phyloP scores from a whole-genome alignment of 2,329 filamentous ascomycete genomes.

The Trichophyton rubrum region DNA sequence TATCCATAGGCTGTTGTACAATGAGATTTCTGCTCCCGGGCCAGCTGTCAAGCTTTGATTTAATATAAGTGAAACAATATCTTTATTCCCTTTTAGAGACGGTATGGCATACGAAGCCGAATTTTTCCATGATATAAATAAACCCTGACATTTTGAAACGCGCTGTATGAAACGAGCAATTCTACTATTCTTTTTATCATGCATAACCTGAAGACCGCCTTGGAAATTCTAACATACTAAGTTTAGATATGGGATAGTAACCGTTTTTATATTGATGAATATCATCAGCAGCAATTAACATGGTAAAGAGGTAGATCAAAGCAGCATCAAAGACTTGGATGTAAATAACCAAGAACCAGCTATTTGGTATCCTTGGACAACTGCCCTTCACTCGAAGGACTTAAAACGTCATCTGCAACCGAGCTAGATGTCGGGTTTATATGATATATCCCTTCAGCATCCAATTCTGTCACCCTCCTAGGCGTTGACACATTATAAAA shows the following conservation, averaged over 20 bases:
- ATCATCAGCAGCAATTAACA: too few relatives aligned
- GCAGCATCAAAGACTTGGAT: too few relatives aligned
- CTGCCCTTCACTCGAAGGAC: not conserved
- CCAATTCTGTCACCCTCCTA: not conserved
- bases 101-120: not conserved
- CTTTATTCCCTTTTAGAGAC: not conserved
- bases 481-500: not conserved
- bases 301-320: too few relatives aligned
- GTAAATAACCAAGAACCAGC: not conserved
- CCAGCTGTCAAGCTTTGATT: constrained; percentile 48
- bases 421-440: not conserved
- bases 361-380: not conserved
- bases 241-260: too few relatives aligned
- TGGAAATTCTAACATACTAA: too few relatives aligned
- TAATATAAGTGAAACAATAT: not conserved
- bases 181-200: not conserved
- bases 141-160: not conserved
- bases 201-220: not conserved
- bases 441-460: not conserved
- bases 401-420: not conserved
- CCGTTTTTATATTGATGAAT: too few relatives aligned
- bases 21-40: constrained; percentile 68
- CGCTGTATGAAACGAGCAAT: not conserved
- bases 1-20: constrained; percentile 58
- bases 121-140: not conserved